These are phyloP conservation scores for Miscanthus sacchariflorus DNA, from an alignment of 202 grass and related monocot genomes.

Conservation along the genomic window DNA sequence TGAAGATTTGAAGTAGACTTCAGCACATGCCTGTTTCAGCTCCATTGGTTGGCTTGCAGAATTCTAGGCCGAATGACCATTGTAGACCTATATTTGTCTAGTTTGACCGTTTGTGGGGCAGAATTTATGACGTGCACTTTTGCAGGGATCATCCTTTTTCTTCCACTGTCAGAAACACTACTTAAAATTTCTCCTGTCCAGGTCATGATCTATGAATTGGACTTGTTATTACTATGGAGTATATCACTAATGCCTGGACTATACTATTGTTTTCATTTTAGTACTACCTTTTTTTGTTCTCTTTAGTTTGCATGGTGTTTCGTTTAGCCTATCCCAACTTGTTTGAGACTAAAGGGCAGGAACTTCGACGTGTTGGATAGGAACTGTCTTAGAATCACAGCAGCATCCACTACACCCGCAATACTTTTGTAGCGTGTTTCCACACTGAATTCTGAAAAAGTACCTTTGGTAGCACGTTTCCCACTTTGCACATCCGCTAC, in stretches of 20 bases:
- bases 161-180: neutral
- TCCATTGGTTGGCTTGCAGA: neutral
- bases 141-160: neutral
- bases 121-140: neutral
- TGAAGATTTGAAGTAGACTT: neutral
- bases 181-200: neutral
- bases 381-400: neutral
- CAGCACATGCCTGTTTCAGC: neutral
- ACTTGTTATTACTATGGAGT: neutral
- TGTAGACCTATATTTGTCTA: too few relatives aligned
- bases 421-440: neutral
- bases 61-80: neutral
- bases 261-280: neutral
- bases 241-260: neutral
- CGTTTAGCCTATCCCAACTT: neutral
- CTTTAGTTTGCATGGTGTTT: neutral
- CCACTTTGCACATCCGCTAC: neutral
- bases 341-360: neutral
- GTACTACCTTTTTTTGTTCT: neutral
- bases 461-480: neutral
- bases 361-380: neutral
- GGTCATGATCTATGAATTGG: neutral
- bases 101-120: neutral
- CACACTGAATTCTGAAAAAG: neutral
- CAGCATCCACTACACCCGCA: neutral